Conservation (phyloP, 306 rosid genomes). For the Ochetophila trinervis region DNA sequence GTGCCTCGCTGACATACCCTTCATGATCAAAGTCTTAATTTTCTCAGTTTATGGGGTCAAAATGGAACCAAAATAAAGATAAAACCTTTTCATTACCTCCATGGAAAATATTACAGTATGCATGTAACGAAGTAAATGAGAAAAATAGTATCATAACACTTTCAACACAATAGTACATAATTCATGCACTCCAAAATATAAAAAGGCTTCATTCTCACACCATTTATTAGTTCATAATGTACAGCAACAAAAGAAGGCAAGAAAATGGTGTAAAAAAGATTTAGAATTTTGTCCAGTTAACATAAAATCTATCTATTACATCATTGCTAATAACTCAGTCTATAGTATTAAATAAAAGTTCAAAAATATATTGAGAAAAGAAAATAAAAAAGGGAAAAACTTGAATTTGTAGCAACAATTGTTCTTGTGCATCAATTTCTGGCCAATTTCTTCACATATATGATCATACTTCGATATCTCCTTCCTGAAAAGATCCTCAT, state of each 20-base stretch:
- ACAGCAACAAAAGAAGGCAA: background rate
- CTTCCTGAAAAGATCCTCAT: conserved; percentile 95
- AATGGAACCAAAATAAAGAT: too few species aligned
- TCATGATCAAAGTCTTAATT: too few species aligned
- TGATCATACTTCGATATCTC: conserved; percentile 89
- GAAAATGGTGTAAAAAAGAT: background rate
- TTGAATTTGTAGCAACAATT: conserved; percentile 88
- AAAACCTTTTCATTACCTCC: too few species aligned
- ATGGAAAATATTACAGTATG: too few species aligned
- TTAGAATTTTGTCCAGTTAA: background rate
- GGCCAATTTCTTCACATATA: conserved; percentile 83
- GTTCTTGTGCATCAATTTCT: conserved; percentile 95
- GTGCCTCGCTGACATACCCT: too few species aligned
- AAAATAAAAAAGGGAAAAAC: conserved; percentile 28
- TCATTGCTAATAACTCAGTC: too few species aligned
- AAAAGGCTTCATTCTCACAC: too few species aligned
- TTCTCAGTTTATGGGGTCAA: too few species aligned
- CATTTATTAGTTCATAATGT: background rate
- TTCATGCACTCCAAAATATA: too few species aligned
- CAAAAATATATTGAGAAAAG: background rate
- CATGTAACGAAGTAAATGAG: too few species aligned
- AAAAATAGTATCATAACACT: too few species aligned
- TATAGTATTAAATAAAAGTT: background rate
- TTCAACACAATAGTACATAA: too few species aligned
- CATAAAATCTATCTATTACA: background rate